Evolutionary conservation across 2,329 filamentous ascomycete genomes (phyloP).

Genomic region (Alternaria gaisen): DNA sequence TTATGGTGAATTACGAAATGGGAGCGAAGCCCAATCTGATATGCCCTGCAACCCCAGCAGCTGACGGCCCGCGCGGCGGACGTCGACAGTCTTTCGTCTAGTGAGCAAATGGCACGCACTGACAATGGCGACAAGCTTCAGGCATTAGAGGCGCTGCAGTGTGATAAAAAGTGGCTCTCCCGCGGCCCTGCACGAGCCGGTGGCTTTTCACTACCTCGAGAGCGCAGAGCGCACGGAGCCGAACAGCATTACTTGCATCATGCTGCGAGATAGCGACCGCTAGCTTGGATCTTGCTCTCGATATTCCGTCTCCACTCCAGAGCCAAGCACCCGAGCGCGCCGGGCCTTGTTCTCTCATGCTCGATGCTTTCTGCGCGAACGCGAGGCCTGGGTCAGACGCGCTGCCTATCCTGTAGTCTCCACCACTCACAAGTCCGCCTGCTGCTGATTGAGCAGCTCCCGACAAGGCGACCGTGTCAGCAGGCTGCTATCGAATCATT

Average conservation of each 20-base stretch:
- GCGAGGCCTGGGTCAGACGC: constrained; percentile 16
- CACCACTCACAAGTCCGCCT: constrained; percentile 34
- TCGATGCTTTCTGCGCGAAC: neutral
- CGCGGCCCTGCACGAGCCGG: constrained; percentile 21
- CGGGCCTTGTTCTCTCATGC: constrained; percentile 13
- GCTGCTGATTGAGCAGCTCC: constrained; percentile 44
- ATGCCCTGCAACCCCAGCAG: constrained; percentile 25
- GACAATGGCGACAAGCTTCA: constrained; percentile 21
- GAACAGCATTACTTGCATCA: constrained; percentile 37
- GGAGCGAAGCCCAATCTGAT: constrained; percentile 26
- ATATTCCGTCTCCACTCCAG: constrained; percentile 27
- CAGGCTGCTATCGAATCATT: constrained; percentile 45
- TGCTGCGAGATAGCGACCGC: constrained; percentile 36
- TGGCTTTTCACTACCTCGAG: constrained; percentile 21
- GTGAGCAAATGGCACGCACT: constrained; percentile 28
- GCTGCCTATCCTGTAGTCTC: constrained; percentile 32
- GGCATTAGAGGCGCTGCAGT: constrained; percentile 21
- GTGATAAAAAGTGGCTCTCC: constrained; percentile 22
- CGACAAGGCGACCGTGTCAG: constrained; percentile 39
- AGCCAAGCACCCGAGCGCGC: constrained; percentile 25
- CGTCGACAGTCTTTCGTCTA: constrained; percentile 23
- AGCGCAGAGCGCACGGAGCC: constrained; percentile 6
- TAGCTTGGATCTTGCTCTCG: constrained; percentile 30
- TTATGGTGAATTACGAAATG: constrained; percentile 21
- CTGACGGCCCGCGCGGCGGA: constrained; percentile 33